Percentiles rank a stretch among this genome's conserved stretches.
Conservation (phyloP, 169 alveolate species). For the Cryptosporidium ubiquitum region DNA sequence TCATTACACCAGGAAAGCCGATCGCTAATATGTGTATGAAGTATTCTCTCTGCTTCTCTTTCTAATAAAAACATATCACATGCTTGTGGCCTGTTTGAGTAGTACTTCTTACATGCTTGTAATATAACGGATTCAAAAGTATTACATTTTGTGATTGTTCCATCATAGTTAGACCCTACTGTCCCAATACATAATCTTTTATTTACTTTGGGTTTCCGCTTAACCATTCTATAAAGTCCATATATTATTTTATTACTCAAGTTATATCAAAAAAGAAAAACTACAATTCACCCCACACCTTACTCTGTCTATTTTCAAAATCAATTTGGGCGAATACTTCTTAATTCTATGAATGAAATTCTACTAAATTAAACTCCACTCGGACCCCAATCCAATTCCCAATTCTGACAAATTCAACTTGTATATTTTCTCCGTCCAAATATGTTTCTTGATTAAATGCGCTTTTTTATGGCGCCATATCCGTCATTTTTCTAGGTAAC, state of each 20-base stretch:
- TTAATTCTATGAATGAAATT: neutral
- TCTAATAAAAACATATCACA: conserved; percentile 8
- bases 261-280: neutral
- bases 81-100: conserved; percentile 5
- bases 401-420: neutral
- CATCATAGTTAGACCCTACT: conserved; percentile 45
- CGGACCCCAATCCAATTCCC: neutral
- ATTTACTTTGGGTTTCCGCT: neutral
- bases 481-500: neutral
- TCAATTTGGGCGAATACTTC: no score
- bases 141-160: conserved; percentile 58
- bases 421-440: neutral
- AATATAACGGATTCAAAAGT: conserved; percentile 30
- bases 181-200: conserved; percentile 25
- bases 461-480: neutral
- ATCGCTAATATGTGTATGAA: conserved; percentile 10
- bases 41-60: conserved; percentile 15
- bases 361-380: neutral
- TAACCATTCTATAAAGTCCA: neutral
- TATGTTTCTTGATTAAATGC: neutral
- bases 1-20: conserved; percentile 41
- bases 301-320: neutral
- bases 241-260: neutral
- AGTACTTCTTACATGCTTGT: conserved; percentile 57
- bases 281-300: neutral